Conservation (phyloP, 371 early-diverging fungal species). For the Lichtheimia ramosa region DNA sequence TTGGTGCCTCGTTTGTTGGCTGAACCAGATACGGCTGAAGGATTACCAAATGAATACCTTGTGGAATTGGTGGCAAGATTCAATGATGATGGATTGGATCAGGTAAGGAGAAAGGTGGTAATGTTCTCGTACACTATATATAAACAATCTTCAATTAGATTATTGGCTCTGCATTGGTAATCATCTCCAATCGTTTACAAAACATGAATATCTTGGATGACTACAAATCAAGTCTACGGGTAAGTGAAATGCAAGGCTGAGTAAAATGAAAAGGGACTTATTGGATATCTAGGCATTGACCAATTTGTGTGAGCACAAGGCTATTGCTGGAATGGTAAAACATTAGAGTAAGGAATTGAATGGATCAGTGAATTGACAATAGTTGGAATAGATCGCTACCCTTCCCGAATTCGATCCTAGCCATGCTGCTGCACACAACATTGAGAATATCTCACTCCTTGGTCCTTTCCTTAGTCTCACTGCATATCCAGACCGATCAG, state of each 20-base stretch:
- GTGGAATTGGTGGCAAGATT: conserved; percentile 54
- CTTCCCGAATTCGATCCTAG: conserved; percentile 64
- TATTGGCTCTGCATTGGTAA: conserved; percentile 50
- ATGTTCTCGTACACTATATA: neutral
- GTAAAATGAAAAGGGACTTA: too few species aligned
- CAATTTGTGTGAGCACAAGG: conserved; percentile 49
- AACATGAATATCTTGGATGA: conserved; percentile 55
- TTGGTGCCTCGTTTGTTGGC: conserved; percentile 46
- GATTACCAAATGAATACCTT: conserved; percentile 55
- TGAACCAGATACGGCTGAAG: conserved; percentile 45
- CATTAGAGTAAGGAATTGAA: neutral
- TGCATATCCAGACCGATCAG: conserved; percentile 57
- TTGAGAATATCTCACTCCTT: conserved; percentile 69
- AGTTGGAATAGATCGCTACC: conserved; percentile 36
- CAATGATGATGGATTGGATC: conserved; percentile 60
- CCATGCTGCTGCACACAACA: conserved; percentile 49
- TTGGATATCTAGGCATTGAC: conserved; percentile 35
- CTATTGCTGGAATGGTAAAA: conserved; percentile 56
- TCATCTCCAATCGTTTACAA: conserved; percentile 41
- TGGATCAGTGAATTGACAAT: conserved; percentile 1
- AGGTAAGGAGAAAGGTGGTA: conserved; percentile 26
- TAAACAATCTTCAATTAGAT: conserved; percentile 29
- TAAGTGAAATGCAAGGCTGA: conserved; percentile 6
- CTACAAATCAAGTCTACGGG: conserved; percentile 54
- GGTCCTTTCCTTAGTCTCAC: conserved; percentile 76